phyloP scores from a whole-genome alignment of 768 basidiomycete genomes.

The Boletus coccyginus region DNA sequence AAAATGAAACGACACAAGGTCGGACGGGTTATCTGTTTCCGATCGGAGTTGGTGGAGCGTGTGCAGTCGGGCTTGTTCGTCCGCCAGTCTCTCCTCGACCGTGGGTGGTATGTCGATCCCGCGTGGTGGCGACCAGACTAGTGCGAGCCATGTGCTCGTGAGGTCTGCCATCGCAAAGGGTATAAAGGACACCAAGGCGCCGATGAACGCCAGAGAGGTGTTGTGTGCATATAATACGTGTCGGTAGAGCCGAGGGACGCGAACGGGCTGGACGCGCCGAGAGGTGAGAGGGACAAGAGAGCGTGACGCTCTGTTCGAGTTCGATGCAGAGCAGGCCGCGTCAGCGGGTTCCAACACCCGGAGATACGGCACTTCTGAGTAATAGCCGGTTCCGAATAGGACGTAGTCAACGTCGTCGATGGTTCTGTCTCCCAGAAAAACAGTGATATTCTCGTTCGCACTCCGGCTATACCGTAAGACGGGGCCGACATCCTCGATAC shows the following conservation, averaged over 20 bases:
- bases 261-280: conserved; percentile 27
- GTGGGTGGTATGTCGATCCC: conserved; percentile 35
- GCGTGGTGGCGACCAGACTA: conserved; percentile 34
- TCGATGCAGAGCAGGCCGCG: background rate
- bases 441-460: conserved; percentile 29
- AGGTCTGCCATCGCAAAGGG: conserved; percentile 51
- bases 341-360: conserved; percentile 25
- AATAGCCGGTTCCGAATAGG: conserved; percentile 48
- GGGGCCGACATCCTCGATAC: conserved; percentile 43
- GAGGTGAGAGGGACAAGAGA: conserved; percentile 29
- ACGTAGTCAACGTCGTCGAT: conserved; percentile 43
- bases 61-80: conserved; percentile 37
- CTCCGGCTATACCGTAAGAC: conserved; percentile 33
- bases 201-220: conserved; percentile 46
- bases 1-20: conserved; percentile 27
- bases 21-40: conserved; percentile 23
- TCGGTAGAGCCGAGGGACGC: conserved; percentile 44
- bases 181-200: conserved; percentile 41
- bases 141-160: conserved; percentile 47
- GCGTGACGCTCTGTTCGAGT: background rate
- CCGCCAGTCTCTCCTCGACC: conserved; percentile 32
- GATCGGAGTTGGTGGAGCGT: conserved; percentile 20
- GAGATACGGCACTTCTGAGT: conserved; percentile 40
- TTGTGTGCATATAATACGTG: conserved; percentile 47
- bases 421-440: conserved; percentile 35